A percentile compares a stretch with the other conserved stretches of the same genome.
Evolutionary conservation across 805 yeast genomes (phyloP).

Genomic region (Jamesozyma jinghongensis): DNA sequence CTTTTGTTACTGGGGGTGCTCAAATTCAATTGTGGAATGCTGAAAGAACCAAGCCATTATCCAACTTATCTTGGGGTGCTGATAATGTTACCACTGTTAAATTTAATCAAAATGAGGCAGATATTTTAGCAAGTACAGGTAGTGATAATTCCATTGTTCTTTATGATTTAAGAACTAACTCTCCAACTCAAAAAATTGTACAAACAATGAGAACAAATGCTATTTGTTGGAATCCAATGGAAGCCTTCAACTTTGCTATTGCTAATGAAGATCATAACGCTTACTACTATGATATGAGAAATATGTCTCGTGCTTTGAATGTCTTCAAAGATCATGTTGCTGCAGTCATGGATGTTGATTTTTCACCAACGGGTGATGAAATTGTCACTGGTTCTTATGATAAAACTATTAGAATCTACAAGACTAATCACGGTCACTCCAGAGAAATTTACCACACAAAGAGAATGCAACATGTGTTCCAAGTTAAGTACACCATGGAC

Average conservation of each 20-base stretch:
- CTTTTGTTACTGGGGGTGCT: constrained; percentile 90
- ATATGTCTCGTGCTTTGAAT: constrained; percentile 68
- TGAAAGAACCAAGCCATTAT: constrained; percentile 63
- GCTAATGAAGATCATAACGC: constrained; percentile 93
- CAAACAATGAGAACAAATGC: constrained; percentile 77
- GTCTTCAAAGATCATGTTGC: constrained; percentile 93
- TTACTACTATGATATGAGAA: constrained; percentile 94
- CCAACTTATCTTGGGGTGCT: constrained; percentile 91
- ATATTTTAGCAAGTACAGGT: constrained; percentile 79
- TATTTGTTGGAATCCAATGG: constrained; percentile 96
- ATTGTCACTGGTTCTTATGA: constrained; percentile 93
- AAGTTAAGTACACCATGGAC: constrained; percentile 80
- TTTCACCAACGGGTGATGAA: constrained; percentile 95
- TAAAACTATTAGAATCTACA: constrained; percentile 77
- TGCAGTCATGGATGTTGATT: constrained; percentile 91
- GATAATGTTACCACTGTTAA: constrained; percentile 77
- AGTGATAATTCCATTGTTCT: constrained; percentile 84
- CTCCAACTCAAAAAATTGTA: constrained; percentile 86
- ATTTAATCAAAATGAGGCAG: constrained; percentile 86
- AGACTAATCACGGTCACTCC: constrained; percentile 75
- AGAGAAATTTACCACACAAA: constrained; percentile 94
- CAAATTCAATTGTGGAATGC: constrained; percentile 88
- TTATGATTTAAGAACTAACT: constrained; percentile 81
- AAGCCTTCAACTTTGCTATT: constrained; percentile 85
- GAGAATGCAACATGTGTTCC: constrained; percentile 92